phyloP scores from a whole-genome alignment of 2,329 filamentous ascomycete genomes.

The Aureobasidium musti region DNA sequence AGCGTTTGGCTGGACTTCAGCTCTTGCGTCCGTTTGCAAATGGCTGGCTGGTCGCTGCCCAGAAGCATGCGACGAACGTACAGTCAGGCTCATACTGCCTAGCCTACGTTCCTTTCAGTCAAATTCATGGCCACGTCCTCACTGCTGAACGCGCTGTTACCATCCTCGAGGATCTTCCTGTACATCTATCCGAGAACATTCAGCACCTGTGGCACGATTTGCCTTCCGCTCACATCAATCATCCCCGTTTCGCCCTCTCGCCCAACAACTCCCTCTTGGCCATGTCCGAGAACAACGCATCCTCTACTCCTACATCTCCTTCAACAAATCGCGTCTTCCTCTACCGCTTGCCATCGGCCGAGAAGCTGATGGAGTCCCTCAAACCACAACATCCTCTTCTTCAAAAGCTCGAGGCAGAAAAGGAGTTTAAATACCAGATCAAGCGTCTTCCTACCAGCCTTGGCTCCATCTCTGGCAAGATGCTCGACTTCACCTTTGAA shows the following conservation, averaged over 20 bases:
- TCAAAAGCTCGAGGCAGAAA: background rate
- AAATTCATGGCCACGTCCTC: slow-evolving; percentile 25
- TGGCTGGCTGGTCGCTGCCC: slow-evolving; percentile 39
- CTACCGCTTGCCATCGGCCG: slow-evolving; percentile 37
- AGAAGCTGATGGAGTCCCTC: slow-evolving; percentile 32
- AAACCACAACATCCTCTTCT: slow-evolving; percentile 18
- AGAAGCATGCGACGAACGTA: slow-evolving; percentile 38
- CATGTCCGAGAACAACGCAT: slow-evolving; percentile 37
- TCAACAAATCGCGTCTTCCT: slow-evolving; percentile 38
- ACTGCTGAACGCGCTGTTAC: slow-evolving; percentile 35
- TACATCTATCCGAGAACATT: slow-evolving; percentile 34
- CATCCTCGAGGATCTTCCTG: slow-evolving; percentile 38
- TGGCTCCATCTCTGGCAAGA: slow-evolving; percentile 20
- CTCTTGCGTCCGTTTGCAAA: slow-evolving; percentile 37
- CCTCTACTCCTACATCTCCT: slow-evolving; percentile 35
- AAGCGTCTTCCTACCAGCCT: slow-evolving; percentile 29
- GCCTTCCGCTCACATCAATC: slow-evolving; percentile 40
- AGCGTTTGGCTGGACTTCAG: slow-evolving; percentile 35
- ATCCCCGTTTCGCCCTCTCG: slow-evolving; percentile 37
- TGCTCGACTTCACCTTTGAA: slow-evolving; percentile 23
- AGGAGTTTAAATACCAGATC: slow-evolving; percentile 13
- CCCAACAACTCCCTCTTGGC: slow-evolving; percentile 34
- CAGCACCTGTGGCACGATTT: slow-evolving; percentile 39
- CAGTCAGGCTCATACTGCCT: slow-evolving; percentile 36
- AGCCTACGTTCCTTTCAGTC: slow-evolving; percentile 36